Evolutionary conservation across 306 rosid genomes (phyloP).

Genomic region (Acacia confusa): DNA sequence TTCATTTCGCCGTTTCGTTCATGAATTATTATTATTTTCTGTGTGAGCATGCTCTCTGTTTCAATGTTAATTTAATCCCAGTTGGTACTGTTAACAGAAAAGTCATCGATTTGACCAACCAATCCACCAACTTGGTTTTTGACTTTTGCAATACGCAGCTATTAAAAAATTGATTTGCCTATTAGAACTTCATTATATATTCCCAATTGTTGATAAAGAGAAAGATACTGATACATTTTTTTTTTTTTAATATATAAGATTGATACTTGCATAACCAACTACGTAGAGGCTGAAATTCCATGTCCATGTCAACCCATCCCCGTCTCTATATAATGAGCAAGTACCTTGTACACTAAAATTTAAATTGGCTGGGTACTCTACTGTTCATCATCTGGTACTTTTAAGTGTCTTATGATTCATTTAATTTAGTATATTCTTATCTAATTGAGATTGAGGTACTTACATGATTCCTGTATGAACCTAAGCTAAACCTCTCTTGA

Average conservation of each 20-base stretch:
- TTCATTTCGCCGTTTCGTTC: neutral
- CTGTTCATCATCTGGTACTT: neutral
- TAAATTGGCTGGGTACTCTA: constrained; percentile 1
- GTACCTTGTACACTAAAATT: neutral
- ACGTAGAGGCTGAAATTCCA: neutral
- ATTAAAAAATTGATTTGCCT: neutral
- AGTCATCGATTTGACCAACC: neutral
- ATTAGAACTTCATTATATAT: neutral
- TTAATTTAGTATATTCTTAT: neutral
- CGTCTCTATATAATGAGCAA: constrained; percentile 29
- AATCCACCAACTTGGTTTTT: neutral
- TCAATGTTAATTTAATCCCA: neutral
- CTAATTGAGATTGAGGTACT: neutral
- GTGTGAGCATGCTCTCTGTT: neutral
- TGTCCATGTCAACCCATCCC: neutral
- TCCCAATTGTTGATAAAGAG: neutral
- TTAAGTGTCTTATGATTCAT: neutral
- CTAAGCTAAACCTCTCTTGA: neutral
- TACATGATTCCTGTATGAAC: neutral
- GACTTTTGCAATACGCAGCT: neutral
- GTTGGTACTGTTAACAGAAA: neutral
- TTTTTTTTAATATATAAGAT: neutral
- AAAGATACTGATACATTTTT: too few species aligned
- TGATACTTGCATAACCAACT: neutral
- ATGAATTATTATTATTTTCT: neutral